Base-by-base conservation (phyloP, 1,139 yeast species). In the Hansenula anomala region DNA sequence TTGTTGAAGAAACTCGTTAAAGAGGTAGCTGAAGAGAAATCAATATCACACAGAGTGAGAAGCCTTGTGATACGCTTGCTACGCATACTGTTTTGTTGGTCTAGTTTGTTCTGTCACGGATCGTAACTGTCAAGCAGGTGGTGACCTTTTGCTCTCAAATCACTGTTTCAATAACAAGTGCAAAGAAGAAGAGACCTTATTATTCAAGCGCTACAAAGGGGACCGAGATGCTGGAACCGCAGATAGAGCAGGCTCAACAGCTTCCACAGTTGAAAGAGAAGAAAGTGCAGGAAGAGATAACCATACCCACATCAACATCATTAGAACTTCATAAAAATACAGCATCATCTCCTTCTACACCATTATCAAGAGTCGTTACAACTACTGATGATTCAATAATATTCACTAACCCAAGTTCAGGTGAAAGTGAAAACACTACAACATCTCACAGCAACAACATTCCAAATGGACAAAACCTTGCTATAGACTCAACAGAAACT, bases 331-430 rank as follows among this genome's bases (percentile, higher is more conserved):
- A 7, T 13, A 6, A 9, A 4, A 11, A 16, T 4, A 24, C 28
- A 17, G 16, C 14, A 16, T 14, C 36, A n/a, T 27, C 39, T 4
- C 43, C 52, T 4, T 36, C 48, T 1, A 47, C 52, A 1, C 55
- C 55, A 3, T 34, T 52, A 33, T 51, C 56, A 3, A 41, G 51
- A 27, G 48, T 44, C 4, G 36, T 37, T 2, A 44, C 55, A 4
- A 37, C 42, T 5, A 47, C 55, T 3, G 58, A 54, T 19, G 52
- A 51, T 18, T 52, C 56, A 6, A 40, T 49, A n/a, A 38, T 51
- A 11, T 54, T 54, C 44, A 54, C 58, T 7, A 47, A 49, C 18
- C 52, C 49, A 20, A 47, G 51, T 34, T 50, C 55, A 3, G 32
- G 44, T 9, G 52, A 49, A 17, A 48, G 53, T n/a, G 48, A 48